Base-by-base conservation (phyloP, 176 grass and related monocot genomes). In the Miscanthus lutarioriparius region DNA sequence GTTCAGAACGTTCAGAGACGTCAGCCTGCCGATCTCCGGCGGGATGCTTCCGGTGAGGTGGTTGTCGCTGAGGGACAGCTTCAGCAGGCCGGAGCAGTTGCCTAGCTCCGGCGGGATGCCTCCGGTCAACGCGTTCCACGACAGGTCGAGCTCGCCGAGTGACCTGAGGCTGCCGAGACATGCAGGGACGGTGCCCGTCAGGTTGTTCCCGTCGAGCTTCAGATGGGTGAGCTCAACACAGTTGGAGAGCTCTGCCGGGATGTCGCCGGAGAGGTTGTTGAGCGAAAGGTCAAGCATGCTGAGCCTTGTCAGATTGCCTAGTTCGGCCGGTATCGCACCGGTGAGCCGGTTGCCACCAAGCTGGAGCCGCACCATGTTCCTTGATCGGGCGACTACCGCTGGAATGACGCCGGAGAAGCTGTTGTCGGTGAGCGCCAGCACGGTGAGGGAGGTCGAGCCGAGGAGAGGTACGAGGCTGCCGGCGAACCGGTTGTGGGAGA, bases 81-180 rank as follows among this genome's bases (percentile, higher is more conserved):
- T 99, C 41, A 99, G 93, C 1, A 99, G 84, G 44, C 78, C 53
- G 0, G 89, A 96, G 81, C 91, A 94, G 56, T 87, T 85, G 11
- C 93, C 96, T 1, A 99, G 67, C 77, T 92, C 93, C 38, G 66
- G 70, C 7, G 96, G 93, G 61, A 96, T 92, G 33, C 32, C 19
- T 1, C 96, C 91, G 0, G 63, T 81, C 1, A 96, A 76, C 20
- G n/a, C 28, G 61, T 99, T 99, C 45, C 78, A 91, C 5, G 96
- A 99, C 12, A 99, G 87, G 85, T 99, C 93, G 41, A 99, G 89
- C 85, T 99, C 93, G n/a, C 96, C 93, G 5, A 99, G 89, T 5
- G 88, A 92, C 10, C 37, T 22, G 41, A 99, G 75, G 56, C 51
- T 63, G 11, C 96, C 91, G 14, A 99, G 70, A 93, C 96, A 99